Conservation (phyloP, 73 alveolate species). For the Tetrahymena borealis region DNA sequence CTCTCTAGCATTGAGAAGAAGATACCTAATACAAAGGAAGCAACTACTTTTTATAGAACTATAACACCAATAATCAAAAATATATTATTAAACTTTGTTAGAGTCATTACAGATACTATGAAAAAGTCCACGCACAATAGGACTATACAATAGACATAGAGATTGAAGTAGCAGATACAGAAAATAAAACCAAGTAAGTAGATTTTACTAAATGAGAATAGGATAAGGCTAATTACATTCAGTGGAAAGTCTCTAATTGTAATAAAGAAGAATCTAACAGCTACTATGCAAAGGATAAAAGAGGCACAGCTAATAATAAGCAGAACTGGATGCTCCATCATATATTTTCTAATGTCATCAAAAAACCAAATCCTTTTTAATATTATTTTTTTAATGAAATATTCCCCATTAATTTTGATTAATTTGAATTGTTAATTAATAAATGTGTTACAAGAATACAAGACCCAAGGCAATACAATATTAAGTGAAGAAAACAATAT, state of each 20-base stretch:
- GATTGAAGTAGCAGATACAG: neutral
- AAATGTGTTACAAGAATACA: neutral
- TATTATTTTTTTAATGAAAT: neutral
- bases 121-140: neutral
- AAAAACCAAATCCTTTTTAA: neutral
- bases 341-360: neutral
- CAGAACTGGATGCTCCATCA: neutral
- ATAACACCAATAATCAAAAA: neutral
- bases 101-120: neutral
- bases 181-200: neutral
- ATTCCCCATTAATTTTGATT: too few species aligned
- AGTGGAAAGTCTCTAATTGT: neutral
- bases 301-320: neutral
- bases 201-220: neutral
- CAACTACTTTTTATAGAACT: neutral
- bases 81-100: neutral
- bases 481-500: neutral
- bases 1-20: neutral
- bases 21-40: neutral
- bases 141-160: neutral
- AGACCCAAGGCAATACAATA: neutral
- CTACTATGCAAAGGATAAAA: neutral
- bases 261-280: neutral
- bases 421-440: too few species aligned
- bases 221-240: neutral